Evolutionary conservation across 2,329 filamentous ascomycete species (phyloP), one percentile per base, ranked within the genome.

Genomic region (Aspergillus clavatus): DNA sequence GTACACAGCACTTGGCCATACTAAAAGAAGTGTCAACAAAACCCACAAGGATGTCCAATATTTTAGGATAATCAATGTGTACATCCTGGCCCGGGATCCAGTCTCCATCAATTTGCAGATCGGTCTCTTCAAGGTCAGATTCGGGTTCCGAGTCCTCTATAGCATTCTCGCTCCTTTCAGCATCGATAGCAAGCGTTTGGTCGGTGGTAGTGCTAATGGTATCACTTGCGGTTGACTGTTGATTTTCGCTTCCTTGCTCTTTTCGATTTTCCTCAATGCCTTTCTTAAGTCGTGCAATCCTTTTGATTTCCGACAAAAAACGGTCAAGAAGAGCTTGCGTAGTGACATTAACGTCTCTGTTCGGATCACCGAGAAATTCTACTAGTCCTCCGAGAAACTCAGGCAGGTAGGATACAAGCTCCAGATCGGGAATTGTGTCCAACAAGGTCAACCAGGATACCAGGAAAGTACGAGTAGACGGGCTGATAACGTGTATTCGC

Each of bases 51-150:
- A 97, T 98, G 56, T 94, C 87, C 38, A 98, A 72, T 27, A 98
- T 95, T 54, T 86, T 88, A 48, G 87, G 83, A 67, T 95, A 88
- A 67, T 97, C 91, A 50, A 98, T 87, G 47, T 94, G 86, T 6
- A 96, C 89, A 66, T 98, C 93, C 68, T 98, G 93, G 1, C 94
- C 93, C 0, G 94, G 94, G 37, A 97, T 84, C 89, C 91, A 98
- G 62, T 97, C 93, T 48, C 90, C 90, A 57, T 95, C 90, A 36
- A 80, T 82, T 50, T 81, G 83, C 12, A 76, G 71, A 14, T 69
- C 70, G 18, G 76, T 74, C 11, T 79, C 77, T 21, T 82, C 70
- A 48, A 79, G 78, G 4, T 65, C 63, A 24, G 55, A 60, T 3
- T 62, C 68, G 7, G 71, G 70, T 26, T 65, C 72, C 2, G 70